These are phyloP conservation scores for Boletus rubescentipes DNA, from an alignment of 768 basidiomycete species.

Conservation along the genomic window DNA sequence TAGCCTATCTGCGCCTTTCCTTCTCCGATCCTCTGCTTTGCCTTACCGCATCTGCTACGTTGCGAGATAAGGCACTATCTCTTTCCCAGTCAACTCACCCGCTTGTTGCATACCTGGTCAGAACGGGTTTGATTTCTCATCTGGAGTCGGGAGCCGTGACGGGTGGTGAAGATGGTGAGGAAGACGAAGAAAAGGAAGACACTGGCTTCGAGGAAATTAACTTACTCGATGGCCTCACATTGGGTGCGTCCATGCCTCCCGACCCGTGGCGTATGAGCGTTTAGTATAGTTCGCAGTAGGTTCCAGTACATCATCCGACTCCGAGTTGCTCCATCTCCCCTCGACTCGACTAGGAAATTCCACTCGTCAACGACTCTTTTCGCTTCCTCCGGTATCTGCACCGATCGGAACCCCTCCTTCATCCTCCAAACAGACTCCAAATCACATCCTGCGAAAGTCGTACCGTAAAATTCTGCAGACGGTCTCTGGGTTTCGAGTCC, in stretches of 20 bases:
- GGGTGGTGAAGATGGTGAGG: conserved; percentile 18
- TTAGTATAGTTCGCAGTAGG: conserved; percentile 31
- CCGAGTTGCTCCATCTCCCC: conserved; percentile 51
- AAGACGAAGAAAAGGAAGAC: conserved; percentile 39
- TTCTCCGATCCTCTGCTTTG: conserved; percentile 77
- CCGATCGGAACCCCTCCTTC: conserved; percentile 47
- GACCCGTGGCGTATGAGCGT: background rate
- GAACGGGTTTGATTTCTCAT: conserved; percentile 15
- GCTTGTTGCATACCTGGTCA: conserved; percentile 29
- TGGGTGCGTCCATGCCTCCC: conserved; percentile 44
- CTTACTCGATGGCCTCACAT: conserved; percentile 62
- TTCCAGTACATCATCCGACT: conserved; percentile 41
- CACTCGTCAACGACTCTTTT: conserved; percentile 65
- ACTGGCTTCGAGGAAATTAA: conserved; percentile 67
- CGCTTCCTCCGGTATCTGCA: conserved; percentile 51
- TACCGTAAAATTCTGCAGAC: conserved; percentile 78
- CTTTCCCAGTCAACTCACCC: conserved; percentile 39
- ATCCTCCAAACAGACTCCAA: conserved; percentile 45
- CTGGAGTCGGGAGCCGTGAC: conserved; percentile 3
- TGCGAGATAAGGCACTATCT: conserved; percentile 74
- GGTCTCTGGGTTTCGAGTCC: conserved; percentile 81
- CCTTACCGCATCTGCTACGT: conserved; percentile 80
- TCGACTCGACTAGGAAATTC: conserved; percentile 68
- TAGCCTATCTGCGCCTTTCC: conserved; percentile 73
- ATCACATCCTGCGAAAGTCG: conserved; percentile 79